These are phyloP conservation scores for Aspergillus sp. DNA, from an alignment of 2,329 filamentous ascomycete genomes.

Conservation along the genomic window DNA sequence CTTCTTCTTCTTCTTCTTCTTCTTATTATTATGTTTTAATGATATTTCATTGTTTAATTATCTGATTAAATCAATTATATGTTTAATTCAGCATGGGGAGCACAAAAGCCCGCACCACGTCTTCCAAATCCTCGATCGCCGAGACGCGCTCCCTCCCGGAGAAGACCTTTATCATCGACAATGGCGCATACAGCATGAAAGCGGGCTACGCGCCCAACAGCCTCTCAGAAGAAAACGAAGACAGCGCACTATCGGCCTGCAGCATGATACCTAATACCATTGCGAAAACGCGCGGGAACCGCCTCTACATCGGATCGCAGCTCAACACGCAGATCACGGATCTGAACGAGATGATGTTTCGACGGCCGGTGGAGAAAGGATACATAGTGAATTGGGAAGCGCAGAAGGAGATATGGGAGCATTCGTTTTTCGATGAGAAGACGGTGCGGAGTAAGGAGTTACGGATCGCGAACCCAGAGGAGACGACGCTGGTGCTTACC, in stretches of 20 bases:
- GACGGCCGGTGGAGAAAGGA: slow-evolving; percentile 85
- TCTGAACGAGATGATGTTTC: slow-evolving; percentile 79
- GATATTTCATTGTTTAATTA: background rate
- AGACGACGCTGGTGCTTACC: slow-evolving; percentile 75
- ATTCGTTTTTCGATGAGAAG: slow-evolving; percentile 66
- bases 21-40: background rate
- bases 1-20: too few species aligned
- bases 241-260: slow-evolving; percentile 44
- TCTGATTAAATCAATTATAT: too few species aligned
- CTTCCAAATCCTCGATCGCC: slow-evolving; percentile 45
- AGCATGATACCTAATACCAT: slow-evolving; percentile 79
- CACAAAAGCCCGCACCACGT: slow-evolving; percentile 27
- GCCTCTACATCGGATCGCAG: slow-evolving; percentile 71
- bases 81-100: slow-evolving; percentile 19
- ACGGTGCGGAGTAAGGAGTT: slow-evolving; percentile 46
- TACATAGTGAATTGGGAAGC: slow-evolving; percentile 96
- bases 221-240: slow-evolving; percentile 26
- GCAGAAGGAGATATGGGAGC: slow-evolving; percentile 91
- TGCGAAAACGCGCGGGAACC: slow-evolving; percentile 69
- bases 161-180: slow-evolving; percentile 80
- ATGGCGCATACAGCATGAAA: slow-evolving; percentile 86
- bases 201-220: slow-evolving; percentile 61
- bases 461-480: slow-evolving; percentile 53
- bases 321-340: slow-evolving; percentile 66
- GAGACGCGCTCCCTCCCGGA: slow-evolving; percentile 46